Base-by-base conservation (phyloP, 2,329 filamentous ascomycete species). In the Xenoacremonium recifei region DNA sequence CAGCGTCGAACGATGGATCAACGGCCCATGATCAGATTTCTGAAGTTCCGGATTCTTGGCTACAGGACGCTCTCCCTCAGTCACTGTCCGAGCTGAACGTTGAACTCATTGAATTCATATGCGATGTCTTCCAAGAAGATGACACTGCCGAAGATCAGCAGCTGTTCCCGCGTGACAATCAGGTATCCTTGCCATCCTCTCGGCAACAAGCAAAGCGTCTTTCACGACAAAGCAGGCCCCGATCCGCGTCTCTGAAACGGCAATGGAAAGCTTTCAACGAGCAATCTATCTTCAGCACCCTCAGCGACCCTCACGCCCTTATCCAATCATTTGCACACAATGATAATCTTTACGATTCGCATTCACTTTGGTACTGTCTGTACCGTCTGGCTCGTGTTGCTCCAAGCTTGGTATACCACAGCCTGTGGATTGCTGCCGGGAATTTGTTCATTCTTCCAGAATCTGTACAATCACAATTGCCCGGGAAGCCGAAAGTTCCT, bases 331-430 rank as follows among this genome's bases (percentile, higher is more conserved):
- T 87, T 48, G 75, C 73, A 2, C 61, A 65, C 32, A 66, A 76
- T 10, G 72, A 70, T 10, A 69, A 73, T 33, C 58, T 80, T 1
- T 72, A 79, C 40, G 79, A 84, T 58, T 82, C 80, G 1, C 78
- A 80, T 38, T 78, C 74, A 12, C 64, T 82, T 2, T 85, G 77
- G 79, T 83, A 81, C 55, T 79, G 76, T 53, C 80, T 82, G 71
- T 63, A 82, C 40, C 75, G 76, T 42, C 64, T 85, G 60, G 80
- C 76, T 5, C 70, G 78, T 36, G 71, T 75, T 31, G 72, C 75
- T 13, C 77, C 80, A 4, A 77, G 67, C 35, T 58, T 84, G 16
- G 79, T 85, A 3, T 76, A 84, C 38, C 77, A 84, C 55, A 82
- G 79, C 52, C 67, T 86, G 5, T 87, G 83, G 83, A 68, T 79